Evolutionary conservation across 2,329 filamentous ascomycete genomes (phyloP).

Genomic region (Exophiala sideris): DNA sequence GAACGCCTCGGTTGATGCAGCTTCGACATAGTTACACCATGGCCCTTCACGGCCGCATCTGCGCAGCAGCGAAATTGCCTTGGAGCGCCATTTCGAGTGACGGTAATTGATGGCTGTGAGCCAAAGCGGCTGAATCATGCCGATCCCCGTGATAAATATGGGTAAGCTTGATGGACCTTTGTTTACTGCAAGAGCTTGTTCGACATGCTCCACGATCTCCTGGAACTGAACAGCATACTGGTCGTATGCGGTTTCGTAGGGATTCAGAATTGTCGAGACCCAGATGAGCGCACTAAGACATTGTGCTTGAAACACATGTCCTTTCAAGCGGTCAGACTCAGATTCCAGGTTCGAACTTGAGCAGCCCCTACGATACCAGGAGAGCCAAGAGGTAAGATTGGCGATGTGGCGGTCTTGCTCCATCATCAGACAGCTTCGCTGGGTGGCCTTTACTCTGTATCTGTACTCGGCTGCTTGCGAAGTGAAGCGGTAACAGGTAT

Average conservation of each 20-base stretch:
- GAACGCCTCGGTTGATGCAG: not conserved
- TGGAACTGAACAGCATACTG: constrained; percentile 6
- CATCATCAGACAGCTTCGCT: not conserved
- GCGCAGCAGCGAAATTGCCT: constrained; percentile 5
- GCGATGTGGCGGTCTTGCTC: constrained; percentile 7
- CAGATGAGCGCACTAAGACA: constrained; percentile 7
- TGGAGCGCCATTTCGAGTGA: not conserved
- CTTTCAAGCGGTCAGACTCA: not conserved
- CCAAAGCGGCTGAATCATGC: constrained; percentile 10
- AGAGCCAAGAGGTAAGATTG: constrained; percentile 3
- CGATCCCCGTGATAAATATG: constrained; percentile 2
- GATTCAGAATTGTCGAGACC: constrained; percentile 2
- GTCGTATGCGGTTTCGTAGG: constrained; percentile 8
- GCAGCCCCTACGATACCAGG: not conserved
- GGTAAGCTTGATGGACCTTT: not conserved
- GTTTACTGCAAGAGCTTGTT: not conserved
- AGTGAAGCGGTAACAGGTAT: constrained; percentile 4
- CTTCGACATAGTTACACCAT: constrained; percentile 3
- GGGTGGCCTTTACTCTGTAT: not conserved
- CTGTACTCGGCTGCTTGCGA: not conserved
- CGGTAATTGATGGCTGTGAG: constrained; percentile 12
- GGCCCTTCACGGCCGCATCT: constrained; percentile 11
- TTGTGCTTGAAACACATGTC: constrained; percentile 6
- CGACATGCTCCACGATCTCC: constrained; percentile 4
- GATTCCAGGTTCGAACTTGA: not conserved